Evolutionary conservation across 495 filamentous ascomycete species (phyloP).

Genomic region (Aspergillus haitiensis): DNA sequence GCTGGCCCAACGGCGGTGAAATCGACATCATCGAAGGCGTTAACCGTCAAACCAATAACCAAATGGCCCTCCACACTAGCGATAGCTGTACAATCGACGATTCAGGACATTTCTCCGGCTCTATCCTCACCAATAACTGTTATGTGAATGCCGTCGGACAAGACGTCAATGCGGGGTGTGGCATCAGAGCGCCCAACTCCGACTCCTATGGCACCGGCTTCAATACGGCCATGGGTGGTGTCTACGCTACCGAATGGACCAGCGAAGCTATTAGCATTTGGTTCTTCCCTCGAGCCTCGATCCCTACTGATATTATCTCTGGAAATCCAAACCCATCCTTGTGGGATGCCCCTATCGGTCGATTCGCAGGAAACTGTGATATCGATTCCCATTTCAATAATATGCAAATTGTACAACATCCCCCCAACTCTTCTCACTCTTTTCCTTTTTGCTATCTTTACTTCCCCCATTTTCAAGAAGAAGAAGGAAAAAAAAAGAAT

Average conservation of each 20-base stretch:
- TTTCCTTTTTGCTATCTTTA: neutral
- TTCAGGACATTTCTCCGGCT: constrained; percentile 42
- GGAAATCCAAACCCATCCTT: constrained; percentile 54
- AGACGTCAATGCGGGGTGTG: constrained; percentile 54
- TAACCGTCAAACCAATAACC: constrained; percentile 55
- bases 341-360: constrained; percentile 60
- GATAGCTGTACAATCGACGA: constrained; percentile 56
- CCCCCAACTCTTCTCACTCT: neutral
- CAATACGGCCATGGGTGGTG: constrained; percentile 58
- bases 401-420: constrained; percentile 56
- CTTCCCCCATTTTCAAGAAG: neutral
- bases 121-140: constrained; percentile 50
- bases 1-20: constrained; percentile 71
- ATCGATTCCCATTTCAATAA: constrained; percentile 60
- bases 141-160: constrained; percentile 48
- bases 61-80: constrained; percentile 67
- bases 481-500: constrained; percentile 5
- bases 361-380: constrained; percentile 61
- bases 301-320: constrained; percentile 54
- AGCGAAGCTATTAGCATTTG: constrained; percentile 59
- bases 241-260: constrained; percentile 67
- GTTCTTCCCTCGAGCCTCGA: constrained; percentile 52
- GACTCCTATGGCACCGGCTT: constrained; percentile 56
- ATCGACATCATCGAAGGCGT: constrained; percentile 76
- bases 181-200: constrained; percentile 38